Evolutionary conservation across 2,329 filamentous ascomycete genomes (phyloP), one percentile per base, ranked within the genome.

Genomic region (Nigrograna mackinnonii): DNA sequence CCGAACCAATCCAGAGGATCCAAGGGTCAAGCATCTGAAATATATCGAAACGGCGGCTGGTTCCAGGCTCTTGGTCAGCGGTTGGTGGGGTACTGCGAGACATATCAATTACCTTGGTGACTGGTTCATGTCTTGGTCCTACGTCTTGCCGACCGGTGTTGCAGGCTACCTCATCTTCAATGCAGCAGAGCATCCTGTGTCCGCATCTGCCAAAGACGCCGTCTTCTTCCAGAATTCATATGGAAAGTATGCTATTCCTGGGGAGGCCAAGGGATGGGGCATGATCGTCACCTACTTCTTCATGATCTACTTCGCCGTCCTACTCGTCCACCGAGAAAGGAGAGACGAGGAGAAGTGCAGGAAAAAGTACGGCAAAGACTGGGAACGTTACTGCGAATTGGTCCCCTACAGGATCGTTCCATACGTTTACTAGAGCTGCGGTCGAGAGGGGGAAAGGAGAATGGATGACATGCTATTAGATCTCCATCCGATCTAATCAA

Each of bases 71-170:
- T 79, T 96, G 51, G 84, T 84, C 3, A 86, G 87, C 1, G 92
- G 92, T 42, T 97, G 92, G 92, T 96, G 92, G 92, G 92, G 92
- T 32, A 77, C 83, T 17, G 87, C 91, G 1, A 83, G 92, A 31
- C 92, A 97, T 71, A 92, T 96, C 78, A 97, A 96, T 75, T 96
- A 97, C 71, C 72, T 95, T 1, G 92, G 91, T 39, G 92, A 97
- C 73, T 96, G 91, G 91, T 78, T 94, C 53, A 91, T 95, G 82
- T 83, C 86, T 6, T 96, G 90, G 89, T 84, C 90, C 0, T 96
- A 94, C 71, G 89, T 84, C 52, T 77, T 96, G 32, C 91, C 92
- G 1, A 96, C 91, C 1, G 88, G 89, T 1, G 67, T 95, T 46
- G 87, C 91, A 0, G 91, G 91, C 11, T 96, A 92, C 66, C 75